Evolutionary conservation across 2,329 filamentous ascomycete species (phyloP), one percentile per base, ranked within the genome.

Genomic region (Pseudomassariella vexata): DNA sequence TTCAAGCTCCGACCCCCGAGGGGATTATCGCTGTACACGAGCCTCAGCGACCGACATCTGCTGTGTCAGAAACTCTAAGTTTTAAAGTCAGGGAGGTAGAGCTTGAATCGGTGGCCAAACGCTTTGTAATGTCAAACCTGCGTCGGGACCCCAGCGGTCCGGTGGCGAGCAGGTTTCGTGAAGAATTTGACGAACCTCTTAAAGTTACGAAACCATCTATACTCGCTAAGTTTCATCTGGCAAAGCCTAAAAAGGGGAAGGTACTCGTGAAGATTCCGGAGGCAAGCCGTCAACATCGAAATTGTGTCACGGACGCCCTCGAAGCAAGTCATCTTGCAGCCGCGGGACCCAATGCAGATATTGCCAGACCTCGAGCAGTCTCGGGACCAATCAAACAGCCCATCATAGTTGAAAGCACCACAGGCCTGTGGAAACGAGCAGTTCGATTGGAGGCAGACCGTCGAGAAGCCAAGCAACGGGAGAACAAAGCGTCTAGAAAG

Each of bases 111-210:
- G 57, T 68, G 14, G 51, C 62, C 32, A 58, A 58, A 34, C 53
- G 62, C n/a, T 66, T 68, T 31, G 52, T 53, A 9, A 43, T 57
- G n/a, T 46, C 51, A 5, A 35, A 57, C 3, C 28, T 52, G 10
- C 50, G 49, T 3, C 55, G 48, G 18, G 54, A 54, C 21, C 47
- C 44, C 3, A 45, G 45, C 3, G 32, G 39, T n/a, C 50, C 47
- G 9, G 36, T 59, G 2, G 40, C 40, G 27, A 66, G 60, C 39
- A 62, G 52, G 14, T 69, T 68, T 41, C 52, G 44, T 8, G 65
- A 70, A 36, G 53, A 64, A 5, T 58, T 66, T 30, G 43, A 56
- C 11, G 42, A 45, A 5, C 26, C 41, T 6, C 41, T 36, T 25
- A 18, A 36, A 6, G 36, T 36, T 6, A 50, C 17, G 16, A 29